Base-by-base conservation (phyloP, 768 basidiomycete species). In the Rhizopogon rudus region DNA sequence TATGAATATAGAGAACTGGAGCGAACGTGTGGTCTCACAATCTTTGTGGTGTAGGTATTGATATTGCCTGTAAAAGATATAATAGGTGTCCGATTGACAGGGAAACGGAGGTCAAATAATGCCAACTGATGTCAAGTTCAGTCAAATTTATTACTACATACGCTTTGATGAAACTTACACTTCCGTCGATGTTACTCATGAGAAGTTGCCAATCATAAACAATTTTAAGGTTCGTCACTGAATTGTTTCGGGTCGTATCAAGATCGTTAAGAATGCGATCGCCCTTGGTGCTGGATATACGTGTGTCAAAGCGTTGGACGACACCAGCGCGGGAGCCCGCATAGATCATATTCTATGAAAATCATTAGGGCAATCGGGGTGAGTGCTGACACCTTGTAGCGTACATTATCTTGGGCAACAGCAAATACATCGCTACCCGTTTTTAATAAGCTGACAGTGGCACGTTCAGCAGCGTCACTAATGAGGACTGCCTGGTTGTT, bases 401-500 rank as follows among this genome's bases (percentile, higher is more conserved):
- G 5, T 41, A 86, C 86, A 50, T 77, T 68, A 45, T 73, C 65
- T 60, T 83, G 83, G 45, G 73, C 65, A n/a, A 87, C 68, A 3
- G 86, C 67, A 58, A 89, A 81, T 0, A 87, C 82, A 61, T 88
- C 86, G 52, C 85, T 87, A 17, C 73, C 60, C 3, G 85, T 86
- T 28, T 74, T 67, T 9, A 88, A 64, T 55, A 68, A 61, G 51
- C 72, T 69, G 2, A 77, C 62, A 13, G 69, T 67, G 1, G 60
- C 55, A 31, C 71, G 61, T 2, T 61, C 54, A 35, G 80, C 77
- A 44, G 87, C 72, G 53, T 86, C 81, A 3, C 73, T 64, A 3
- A 88, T 63, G 45, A 80, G 71, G 1, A 84, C 71, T 0, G 79
- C 85, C 43, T 75, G 77, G 45, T 73, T 71, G 58, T 75, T 76